A percentile compares a stretch with the other conserved stretches of the same genome.
phyloP scores from a whole-genome alignment of 1,284 basidiomycete species.

The Mycosarcoma maydis region DNA sequence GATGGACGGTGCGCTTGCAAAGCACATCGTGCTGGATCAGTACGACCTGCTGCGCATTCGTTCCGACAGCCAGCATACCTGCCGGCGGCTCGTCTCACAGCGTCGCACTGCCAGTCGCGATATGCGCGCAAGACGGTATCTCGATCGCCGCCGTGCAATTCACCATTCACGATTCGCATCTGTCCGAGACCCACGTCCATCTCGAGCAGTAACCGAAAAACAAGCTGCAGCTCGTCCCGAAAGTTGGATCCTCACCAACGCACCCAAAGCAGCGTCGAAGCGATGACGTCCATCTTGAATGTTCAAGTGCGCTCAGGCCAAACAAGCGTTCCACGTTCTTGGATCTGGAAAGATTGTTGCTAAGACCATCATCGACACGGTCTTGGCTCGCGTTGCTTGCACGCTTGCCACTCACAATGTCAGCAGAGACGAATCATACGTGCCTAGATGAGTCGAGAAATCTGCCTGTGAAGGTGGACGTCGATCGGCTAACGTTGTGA shows the following conservation, averaged over 20 bases:
- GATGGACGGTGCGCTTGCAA: slow-evolving; percentile 27
- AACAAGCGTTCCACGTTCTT: slow-evolving; percentile 33
- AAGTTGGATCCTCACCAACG: no score
- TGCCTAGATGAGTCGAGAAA: no score
- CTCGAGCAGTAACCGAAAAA: no score
- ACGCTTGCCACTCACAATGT: no score
- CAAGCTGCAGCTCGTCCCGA: no score
- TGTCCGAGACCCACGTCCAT: no score
- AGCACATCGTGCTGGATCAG: slow-evolving; percentile 28
- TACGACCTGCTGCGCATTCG: slow-evolving; percentile 39
- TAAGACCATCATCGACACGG: slow-evolving; percentile 43
- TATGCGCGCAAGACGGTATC: slow-evolving; percentile 24
- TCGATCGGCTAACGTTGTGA: neutral
- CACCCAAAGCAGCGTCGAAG: slow-evolving; percentile 6
- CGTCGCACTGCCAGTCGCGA: slow-evolving; percentile 44
- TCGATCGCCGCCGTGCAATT: slow-evolving; percentile 38
- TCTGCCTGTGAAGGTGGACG: no score
- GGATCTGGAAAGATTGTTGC: slow-evolving; percentile 32
- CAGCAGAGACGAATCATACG: no score
- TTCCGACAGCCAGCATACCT: slow-evolving; percentile 32
- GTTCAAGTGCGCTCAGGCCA: slow-evolving; percentile 30
- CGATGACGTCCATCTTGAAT: slow-evolving; percentile 3
- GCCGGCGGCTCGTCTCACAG: slow-evolving; percentile 32
- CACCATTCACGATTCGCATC: no score
- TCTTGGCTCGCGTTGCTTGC: no score